Evolutionary conservation across 768 basidiomycete genomes (phyloP).

Genomic region (Mycena galopus): DNA sequence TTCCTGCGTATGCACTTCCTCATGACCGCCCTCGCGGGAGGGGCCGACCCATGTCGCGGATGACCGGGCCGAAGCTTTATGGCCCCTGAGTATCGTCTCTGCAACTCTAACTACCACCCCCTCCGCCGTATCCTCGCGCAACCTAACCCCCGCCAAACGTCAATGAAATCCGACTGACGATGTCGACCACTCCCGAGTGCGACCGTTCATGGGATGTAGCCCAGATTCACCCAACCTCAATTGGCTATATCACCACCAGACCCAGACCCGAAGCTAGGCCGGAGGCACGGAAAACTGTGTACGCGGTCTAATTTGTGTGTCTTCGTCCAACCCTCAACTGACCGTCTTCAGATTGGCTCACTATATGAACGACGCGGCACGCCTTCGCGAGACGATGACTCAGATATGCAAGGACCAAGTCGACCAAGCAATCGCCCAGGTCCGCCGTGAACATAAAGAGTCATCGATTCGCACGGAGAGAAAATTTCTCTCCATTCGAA

Average conservation of each 20-base stretch:
- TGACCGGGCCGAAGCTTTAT: too few species aligned
- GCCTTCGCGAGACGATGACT: neutral
- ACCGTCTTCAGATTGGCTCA: neutral
- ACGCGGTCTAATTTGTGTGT: constrained; percentile 6
- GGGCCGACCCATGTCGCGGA: too few species aligned
- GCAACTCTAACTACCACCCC: too few species aligned
- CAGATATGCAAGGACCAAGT: neutral
- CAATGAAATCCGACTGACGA: neutral
- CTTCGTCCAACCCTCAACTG: constrained; percentile 15
- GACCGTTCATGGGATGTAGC: constrained; percentile 17
- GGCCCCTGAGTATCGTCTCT: too few species aligned
- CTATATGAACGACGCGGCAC: neutral
- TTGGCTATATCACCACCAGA: neutral
- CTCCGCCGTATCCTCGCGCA: too few species aligned
- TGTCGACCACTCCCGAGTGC: constrained; percentile 7
- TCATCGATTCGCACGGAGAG: neutral
- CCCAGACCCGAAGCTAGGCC: neutral
- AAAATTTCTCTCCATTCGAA: neutral
- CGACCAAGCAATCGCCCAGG: too few species aligned
- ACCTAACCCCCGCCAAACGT: neutral
- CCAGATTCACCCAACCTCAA: neutral
- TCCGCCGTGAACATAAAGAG: neutral
- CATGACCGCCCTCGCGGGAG: too few species aligned
- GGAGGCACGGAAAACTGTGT: neutral
- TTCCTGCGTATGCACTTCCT: too few species aligned